Percentiles rank a stretch among this genome's conserved stretches.
Conservation (phyloP, 176 grass and related monocot genomes). For the Poa pratensis region DNA sequence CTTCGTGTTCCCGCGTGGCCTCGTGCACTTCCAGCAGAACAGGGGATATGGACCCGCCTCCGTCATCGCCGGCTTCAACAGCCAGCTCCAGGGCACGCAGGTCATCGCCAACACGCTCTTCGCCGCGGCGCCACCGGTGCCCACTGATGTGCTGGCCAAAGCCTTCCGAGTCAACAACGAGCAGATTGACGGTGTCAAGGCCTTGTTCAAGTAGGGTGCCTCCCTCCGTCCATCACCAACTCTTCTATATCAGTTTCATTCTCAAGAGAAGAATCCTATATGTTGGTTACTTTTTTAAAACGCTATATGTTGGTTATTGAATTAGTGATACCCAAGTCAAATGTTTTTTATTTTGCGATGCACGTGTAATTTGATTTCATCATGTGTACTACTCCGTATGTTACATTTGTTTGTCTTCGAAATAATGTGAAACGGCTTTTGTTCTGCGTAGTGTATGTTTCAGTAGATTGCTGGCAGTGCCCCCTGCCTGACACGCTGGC, state of each 20-base stretch:
- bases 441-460: no score
- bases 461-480: no score
- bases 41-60: conserved; percentile 43
- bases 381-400: background rate
- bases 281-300: background rate
- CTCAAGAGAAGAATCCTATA: background rate
- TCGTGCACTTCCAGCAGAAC: conserved; percentile 85
- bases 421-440: no score
- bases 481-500: no score
- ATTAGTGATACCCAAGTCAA: background rate
- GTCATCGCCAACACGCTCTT: conserved; percentile 64
- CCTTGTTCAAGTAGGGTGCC: conserved; percentile 44
- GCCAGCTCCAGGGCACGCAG: conserved; percentile 77
- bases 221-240: background rate
- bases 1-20: conserved; percentile 70
- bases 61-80: conserved; percentile 70
- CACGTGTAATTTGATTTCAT: no score
- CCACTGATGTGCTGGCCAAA: conserved; percentile 60
- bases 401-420: background rate
- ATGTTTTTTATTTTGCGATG: background rate
- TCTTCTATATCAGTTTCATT: background rate
- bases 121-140: conserved; percentile 39
- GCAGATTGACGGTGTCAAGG: conserved; percentile 53
- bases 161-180: conserved; percentile 47
- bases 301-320: background rate